Evolutionary conservation across 179 eudicot species (phyloP), one percentile per base, ranked within the genome.

Genomic region (Patellifolia procumbens): DNA sequence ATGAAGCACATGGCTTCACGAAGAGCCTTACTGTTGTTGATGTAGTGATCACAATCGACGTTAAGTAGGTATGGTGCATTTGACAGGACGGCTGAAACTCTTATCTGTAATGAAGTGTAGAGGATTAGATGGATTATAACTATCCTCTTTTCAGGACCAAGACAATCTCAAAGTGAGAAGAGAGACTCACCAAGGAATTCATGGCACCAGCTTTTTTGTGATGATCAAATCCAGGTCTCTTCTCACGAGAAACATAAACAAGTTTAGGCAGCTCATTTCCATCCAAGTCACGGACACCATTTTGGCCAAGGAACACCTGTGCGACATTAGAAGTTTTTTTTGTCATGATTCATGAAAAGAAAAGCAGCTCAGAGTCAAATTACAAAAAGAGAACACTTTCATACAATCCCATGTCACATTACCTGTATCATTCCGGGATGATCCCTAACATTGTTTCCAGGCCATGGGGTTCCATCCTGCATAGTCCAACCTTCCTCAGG

Each of bases 341-440:
- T n/a, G n/a, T n/a, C n/a, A 32, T 22, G 17, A n/a, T n/a, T 34
- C 32, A 73, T 16, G 56, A 63, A 68, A 60, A n/a, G n/a, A n/a
- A n/a, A n/a, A n/a, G n/a, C n/a, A n/a, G n/a, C n/a, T n/a, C n/a
- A n/a, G n/a, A n/a, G n/a, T n/a, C n/a, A n/a, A n/a, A n/a, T n/a
- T n/a, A n/a, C n/a, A n/a, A n/a, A n/a, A n/a, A n/a, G n/a, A n/a
- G 11, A 51, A 20, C 16, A 12, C 0, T 46, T n/a, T 42, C 60
- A 52, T 67, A 68, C 24, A 59, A 52, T 42, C 61, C 1, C 46
- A 79, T 61, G 58, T 35, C 64, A 0, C n/a, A 78, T 68, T 68
- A 93, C 98, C 98, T 93, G 98, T 76, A 94, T 94, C 98, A 94
- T 94, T 76, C 98, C 98, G 31, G 98, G 97, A 76, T 94, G 98